Percentiles rank a stretch among this genome's conserved stretches.
Evolutionary conservation across 148 eudicot genomes (phyloP).

Genomic region (Fagopyrum esculentum): DNA sequence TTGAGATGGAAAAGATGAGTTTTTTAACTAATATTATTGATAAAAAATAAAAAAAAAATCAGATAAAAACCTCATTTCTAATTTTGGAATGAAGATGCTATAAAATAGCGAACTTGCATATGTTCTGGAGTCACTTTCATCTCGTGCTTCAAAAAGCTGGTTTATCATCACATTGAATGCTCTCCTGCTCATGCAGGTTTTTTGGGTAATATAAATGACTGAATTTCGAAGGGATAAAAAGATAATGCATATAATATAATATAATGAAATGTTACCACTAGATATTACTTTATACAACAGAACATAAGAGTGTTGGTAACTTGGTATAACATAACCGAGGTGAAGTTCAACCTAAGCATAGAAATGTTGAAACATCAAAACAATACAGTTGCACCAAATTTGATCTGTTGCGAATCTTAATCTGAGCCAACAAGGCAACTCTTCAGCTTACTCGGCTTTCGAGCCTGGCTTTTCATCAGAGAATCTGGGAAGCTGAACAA

Average conservation of each 20-base stretch:
- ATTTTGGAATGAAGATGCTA: no score
- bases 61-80: no score
- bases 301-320: constrained; percentile 1
- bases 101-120: no score
- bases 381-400: background rate
- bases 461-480: constrained; percentile 56
- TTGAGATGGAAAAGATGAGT: no score
- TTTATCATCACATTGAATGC: background rate
- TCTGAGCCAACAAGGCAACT: background rate
- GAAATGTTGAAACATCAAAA: constrained; percentile 5
- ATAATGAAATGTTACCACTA: constrained; percentile 10
- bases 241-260: background rate
- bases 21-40: no score
- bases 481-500: constrained; percentile 96
- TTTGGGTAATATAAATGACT: background rate
- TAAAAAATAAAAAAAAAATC: no score
- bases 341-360: background rate
- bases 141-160: background rate
- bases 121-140: background rate
- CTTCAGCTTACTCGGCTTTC: background rate
- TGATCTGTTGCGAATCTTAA: background rate
- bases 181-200: background rate
- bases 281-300: constrained; percentile 10
- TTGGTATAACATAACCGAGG: constrained; percentile 8
- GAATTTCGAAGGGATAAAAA: background rate